Percentiles rank a stretch among this genome's conserved stretches.
Evolutionary conservation across 306 rosid genomes (phyloP).

Genomic region (Abrus pulchellus): DNA sequence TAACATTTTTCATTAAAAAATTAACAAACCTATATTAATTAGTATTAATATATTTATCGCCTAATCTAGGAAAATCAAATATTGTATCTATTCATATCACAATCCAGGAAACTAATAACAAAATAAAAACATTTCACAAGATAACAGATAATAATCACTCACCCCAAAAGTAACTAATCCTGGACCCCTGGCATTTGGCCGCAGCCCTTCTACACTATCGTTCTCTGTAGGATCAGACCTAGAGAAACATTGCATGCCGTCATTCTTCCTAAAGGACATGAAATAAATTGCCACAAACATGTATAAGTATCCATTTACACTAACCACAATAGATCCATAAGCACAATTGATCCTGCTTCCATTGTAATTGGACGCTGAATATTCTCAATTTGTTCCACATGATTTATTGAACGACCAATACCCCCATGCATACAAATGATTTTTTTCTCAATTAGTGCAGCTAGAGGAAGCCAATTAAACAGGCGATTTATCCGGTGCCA

Average conservation of each 20-base stretch:
- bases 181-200: conserved; percentile 99
- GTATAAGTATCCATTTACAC: conserved; percentile 50
- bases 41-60: conserved; percentile 16
- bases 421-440: conserved; percentile 99
- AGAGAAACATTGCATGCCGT: conserved; percentile 52
- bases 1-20: neutral
- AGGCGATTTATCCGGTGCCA: conserved; percentile 97
- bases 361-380: conserved; percentile 96
- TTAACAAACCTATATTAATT: neutral
- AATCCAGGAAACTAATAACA: neutral
- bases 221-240: conserved; percentile 99
- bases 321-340: conserved; percentile 96
- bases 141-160: conserved; percentile 56
- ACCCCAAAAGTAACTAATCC: conserved; percentile 99
- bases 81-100: conserved; percentile 1
- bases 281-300: conserved; percentile 29
- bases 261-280: conserved; percentile 39
- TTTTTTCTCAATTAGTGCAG: conserved; percentile 94
- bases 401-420: conserved; percentile 95
- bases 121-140: conserved; percentile 19
- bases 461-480: conserved; percentile 98
- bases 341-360: conserved; percentile 99
- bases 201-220: conserved; percentile 94
- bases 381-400: conserved; percentile 90
- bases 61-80: neutral